These are phyloP conservation scores for Fagopyrum esculentum DNA, from an alignment of 148 eudicot genomes.

Conservation along the genomic window DNA sequence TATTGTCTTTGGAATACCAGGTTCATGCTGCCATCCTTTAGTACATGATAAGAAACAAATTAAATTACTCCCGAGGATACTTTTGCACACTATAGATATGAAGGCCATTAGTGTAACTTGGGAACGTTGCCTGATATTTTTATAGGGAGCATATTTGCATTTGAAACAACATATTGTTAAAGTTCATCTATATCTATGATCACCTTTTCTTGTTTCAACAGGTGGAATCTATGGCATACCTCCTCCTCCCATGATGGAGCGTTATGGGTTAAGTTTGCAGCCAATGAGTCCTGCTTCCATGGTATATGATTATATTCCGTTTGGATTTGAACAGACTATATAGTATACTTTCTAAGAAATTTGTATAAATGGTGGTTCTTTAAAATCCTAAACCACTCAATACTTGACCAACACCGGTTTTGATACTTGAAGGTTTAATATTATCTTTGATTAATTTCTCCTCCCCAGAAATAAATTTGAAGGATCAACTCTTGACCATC, in stretches of 20 bases:
- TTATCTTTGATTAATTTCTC: no score
- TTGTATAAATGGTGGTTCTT: no score
- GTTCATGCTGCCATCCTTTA: neutral
- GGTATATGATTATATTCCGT: constrained; percentile 29
- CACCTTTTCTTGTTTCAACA: constrained; percentile 15
- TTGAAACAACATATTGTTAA: neutral
- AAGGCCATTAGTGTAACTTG: neutral
- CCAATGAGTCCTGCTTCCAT: constrained; percentile 59
- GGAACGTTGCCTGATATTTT: neutral
- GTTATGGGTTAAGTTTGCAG: constrained; percentile 70
- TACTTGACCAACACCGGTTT: no score
- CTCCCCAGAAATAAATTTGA: no score
- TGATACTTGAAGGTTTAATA: no score
- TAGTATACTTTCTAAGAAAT: no score
- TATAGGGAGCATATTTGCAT: neutral
- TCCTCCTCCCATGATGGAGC: constrained; percentile 69
- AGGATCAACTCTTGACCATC: no score
- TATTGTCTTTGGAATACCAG: neutral
- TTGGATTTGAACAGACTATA: no score
- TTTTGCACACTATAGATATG: neutral
- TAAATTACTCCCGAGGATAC: no score
- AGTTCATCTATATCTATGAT: neutral
- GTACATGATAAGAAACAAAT: neutral
- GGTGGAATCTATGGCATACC: constrained; percentile 92
- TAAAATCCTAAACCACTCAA: no score